Base-by-base conservation (phyloP, 306 rosid species). In the Abrus precatorius region DNA sequence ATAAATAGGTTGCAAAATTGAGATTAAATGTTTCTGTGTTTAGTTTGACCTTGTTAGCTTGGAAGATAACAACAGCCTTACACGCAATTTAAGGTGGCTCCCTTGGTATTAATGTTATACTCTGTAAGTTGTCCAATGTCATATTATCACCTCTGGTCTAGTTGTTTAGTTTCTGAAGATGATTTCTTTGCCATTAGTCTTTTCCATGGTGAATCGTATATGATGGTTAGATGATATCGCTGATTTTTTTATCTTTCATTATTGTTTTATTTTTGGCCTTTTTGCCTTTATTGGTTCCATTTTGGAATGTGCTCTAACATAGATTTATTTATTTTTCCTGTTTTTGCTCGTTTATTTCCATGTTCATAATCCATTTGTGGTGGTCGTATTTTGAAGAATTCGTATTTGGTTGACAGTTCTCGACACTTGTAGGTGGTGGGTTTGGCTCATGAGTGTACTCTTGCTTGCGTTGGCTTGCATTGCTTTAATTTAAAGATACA, bases 1-100 rank as follows among this genome's bases (percentile, higher is more conserved):
- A 82, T 60, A 68, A 36, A 69, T 83, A 30, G 64, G 75, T 80
- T 67, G 50, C 60, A 7, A 44, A 82, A 63, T 55, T 79, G 63
- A 62, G 56, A 62, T 69, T 52, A 44, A 9, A 5, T 28, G 50
- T 27, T 57, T 48, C 41, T 78, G 13, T 48, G 29, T 63, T 49
- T 36, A 36, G 57, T 55, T 27, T 70, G 44, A 74, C 48, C 49
- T 74, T 30, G 10, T 28, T 65, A 57, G 77, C 41, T 36, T 62
- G 63, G 38, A 44, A 49, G 34, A 47, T 73, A 40, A 3, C 56
- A 9, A 9, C 33, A 29, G 44, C 20, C 50, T 48, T 78, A 3
- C 27, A 53, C 54, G n/a, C 54, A 43, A 75, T 78, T 57, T 52
- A 60, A 9, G 50, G 54, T 27, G 33, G 53, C 69, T 76, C 69